These are phyloP conservation scores for Skeletonema costatum DNA, from an alignment of 108 stramenopile genomes.

Conservation along the genomic window DNA sequence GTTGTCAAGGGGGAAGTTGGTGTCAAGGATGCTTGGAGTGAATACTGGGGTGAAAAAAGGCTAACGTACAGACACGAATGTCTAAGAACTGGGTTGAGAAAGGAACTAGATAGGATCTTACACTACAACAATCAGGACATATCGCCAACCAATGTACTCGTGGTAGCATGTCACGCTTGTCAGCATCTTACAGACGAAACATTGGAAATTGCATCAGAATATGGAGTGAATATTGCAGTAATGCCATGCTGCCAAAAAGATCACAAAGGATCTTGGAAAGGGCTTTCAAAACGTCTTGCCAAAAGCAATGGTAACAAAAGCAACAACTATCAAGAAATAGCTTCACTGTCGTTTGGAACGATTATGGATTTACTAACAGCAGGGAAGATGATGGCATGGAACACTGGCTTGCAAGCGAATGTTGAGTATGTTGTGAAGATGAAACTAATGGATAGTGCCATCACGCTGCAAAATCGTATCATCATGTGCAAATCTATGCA, in stretches of 20 bases:
- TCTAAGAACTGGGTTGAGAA: slow-evolving; percentile 66
- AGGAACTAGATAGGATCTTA: slow-evolving; percentile 54
- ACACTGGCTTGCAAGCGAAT: slow-evolving; percentile 30
- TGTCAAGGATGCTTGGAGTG: slow-evolving; percentile 57
- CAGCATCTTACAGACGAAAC: slow-evolving; percentile 82
- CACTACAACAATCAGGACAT: background rate
- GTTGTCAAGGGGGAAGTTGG: slow-evolving; percentile 49
- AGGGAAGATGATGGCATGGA: slow-evolving; percentile 65
- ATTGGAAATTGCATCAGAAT: slow-evolving; percentile 59
- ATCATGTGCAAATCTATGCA: slow-evolving; percentile 49
- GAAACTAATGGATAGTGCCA: slow-evolving; percentile 64
- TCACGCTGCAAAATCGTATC: slow-evolving; percentile 74
- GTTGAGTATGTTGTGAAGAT: slow-evolving; percentile 66
- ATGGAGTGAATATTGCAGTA: slow-evolving; percentile 69
- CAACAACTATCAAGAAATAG: background rate
- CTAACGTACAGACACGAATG: slow-evolving; percentile 77
- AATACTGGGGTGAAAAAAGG: slow-evolving; percentile 41
- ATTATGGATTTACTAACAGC: slow-evolving; percentile 74
- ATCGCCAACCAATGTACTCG: slow-evolving; percentile 47
- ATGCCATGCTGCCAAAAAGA: slow-evolving; percentile 88
- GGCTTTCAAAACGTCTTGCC: slow-evolving; percentile 23
- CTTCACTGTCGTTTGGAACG: slow-evolving; percentile 49
- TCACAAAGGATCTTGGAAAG: slow-evolving; percentile 50
- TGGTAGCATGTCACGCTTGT: slow-evolving; percentile 85
- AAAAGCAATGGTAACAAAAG: background rate